A percentile compares a stretch with the other conserved stretches of the same genome.
These are phyloP conservation scores for Ascodesmis nigricans DNA, from an alignment of 495 filamentous ascomycete genomes.

Conservation along the genomic window DNA sequence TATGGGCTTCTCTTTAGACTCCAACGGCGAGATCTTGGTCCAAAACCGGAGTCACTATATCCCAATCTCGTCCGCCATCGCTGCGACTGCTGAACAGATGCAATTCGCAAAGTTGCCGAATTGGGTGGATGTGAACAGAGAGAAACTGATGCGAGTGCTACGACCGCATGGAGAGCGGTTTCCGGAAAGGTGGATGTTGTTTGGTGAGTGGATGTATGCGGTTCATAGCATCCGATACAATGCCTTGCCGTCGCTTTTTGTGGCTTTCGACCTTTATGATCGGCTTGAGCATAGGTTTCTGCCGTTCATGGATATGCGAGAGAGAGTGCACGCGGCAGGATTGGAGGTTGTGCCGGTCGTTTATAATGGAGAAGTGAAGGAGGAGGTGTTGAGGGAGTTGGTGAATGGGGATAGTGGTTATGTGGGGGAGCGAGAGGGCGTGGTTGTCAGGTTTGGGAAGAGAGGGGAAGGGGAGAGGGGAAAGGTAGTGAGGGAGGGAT, in stretches of 20 bases:
- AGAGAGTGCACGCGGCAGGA: constrained; percentile 2
- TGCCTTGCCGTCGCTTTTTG: constrained; percentile 5
- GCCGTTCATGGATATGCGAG: not conserved
- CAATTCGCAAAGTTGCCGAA: constrained; percentile 7
- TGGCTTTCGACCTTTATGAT: constrained; percentile 12
- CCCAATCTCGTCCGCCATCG: not conserved
- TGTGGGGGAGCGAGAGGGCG: constrained; percentile 7
- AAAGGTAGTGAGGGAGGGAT: constrained; percentile 24
- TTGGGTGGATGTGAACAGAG: constrained; percentile 4
- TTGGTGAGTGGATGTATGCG: constrained; percentile 13
- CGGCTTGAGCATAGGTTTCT: constrained; percentile 4
- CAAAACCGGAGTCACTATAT: constrained; percentile 14
- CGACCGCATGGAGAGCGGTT: not conserved
- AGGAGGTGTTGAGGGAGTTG: constrained; percentile 8
- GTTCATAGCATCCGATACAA: constrained; percentile 8
- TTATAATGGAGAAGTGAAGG: constrained; percentile 5
- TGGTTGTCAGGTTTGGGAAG: constrained; percentile 10
- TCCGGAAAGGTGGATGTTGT: constrained; percentile 8
- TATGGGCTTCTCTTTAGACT: constrained; percentile 8
- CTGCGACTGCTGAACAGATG: constrained; percentile 6
- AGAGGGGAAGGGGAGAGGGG: constrained; percentile 10
- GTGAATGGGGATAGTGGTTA: constrained; percentile 6
- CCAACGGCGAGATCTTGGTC: constrained; percentile 4
- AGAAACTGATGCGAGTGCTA: constrained; percentile 1
- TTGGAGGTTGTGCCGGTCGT: constrained; percentile 9